Base-by-base conservation (phyloP, 768 basidiomycete genomes). In the Pleurotus djamor region DNA sequence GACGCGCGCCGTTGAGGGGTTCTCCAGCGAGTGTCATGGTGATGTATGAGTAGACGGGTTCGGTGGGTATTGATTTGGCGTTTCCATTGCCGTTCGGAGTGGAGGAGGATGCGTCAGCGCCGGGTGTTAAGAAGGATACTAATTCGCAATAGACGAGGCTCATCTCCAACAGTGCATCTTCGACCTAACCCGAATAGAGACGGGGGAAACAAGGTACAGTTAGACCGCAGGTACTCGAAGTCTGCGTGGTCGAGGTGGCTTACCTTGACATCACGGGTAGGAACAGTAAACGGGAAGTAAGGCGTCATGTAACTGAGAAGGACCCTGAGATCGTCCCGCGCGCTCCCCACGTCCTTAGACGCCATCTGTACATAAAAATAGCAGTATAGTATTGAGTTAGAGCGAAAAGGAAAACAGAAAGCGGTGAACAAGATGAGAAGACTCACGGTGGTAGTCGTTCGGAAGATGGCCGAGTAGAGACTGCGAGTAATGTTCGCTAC, bases 111-210 rank as follows among this genome's bases (percentile, higher is more conserved):
- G 62, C 60, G 48, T 69, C 63, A 35, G 71, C 69, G 4, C 73
- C 70, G 59, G 88, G 77, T 36, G 83, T 72, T 17, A 88, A 73
- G 21, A 91, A 74, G 2, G 91, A 89, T 5, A 79, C 81, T 8
- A 95, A 77, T 69, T 92, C 88, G 72, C 91, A 92, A 70, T 87
- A 93, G 47, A 84, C 81, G 56, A 94, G 74, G 66, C 89, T 92
- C 56, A 94, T 78, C 61, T 86, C 80, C 67, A 92, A 85, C 58
- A 87, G 82, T 6, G 77, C 74, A 68, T 87, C 83, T 65, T 89
- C 89, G 52, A 81, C 66, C 91, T 92, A 63, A 28, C 21, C 21
- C 21, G 3, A 28, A 28, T 1, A 28, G 21, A 28, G 21, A 28
- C 21, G 21, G 21, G 21, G 21, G 3, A 28, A 28, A 28, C 21